phyloP scores from a whole-genome alignment of 2,329 filamentous ascomycete genomes.

The Laburnicola sp. region DNA sequence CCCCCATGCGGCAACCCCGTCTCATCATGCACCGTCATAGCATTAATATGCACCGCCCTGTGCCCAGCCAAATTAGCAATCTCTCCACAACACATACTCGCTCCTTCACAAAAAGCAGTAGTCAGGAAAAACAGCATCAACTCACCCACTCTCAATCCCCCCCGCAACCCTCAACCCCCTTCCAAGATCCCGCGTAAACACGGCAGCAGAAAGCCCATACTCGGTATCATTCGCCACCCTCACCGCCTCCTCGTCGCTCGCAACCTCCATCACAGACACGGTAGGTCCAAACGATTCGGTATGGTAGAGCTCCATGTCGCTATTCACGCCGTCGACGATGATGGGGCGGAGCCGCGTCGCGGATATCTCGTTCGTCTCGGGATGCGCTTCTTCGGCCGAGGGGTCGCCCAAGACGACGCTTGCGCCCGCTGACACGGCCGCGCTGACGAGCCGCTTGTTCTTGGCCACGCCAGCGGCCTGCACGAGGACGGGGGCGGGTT shows the following conservation, averaged over 20 bases:
- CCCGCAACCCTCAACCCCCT: constrained; percentile 50
- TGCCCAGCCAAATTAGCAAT: neutral
- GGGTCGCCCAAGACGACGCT: constrained; percentile 57
- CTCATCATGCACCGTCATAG: constrained; percentile 57
- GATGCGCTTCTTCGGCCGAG: constrained; percentile 37
- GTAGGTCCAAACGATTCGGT: constrained; percentile 78
- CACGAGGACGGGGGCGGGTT: constrained; percentile 52
- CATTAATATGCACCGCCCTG: constrained; percentile 56
- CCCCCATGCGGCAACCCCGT: constrained; percentile 54
- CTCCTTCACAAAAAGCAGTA: neutral
- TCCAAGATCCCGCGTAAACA: constrained; percentile 71
- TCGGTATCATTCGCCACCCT: constrained; percentile 78
- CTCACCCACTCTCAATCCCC: constrained; percentile 60
- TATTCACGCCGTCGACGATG: constrained; percentile 67
- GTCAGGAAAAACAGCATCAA: neutral
- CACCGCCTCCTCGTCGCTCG: constrained; percentile 72
- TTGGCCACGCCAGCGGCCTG: constrained; percentile 54
- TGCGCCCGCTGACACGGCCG: constrained; percentile 62
- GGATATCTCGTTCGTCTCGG: constrained; percentile 47
- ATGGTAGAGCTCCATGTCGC: constrained; percentile 74
- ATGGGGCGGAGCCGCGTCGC: constrained; percentile 62
- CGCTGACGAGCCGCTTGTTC: constrained; percentile 57
- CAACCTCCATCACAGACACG: constrained; percentile 67
- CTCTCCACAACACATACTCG: no score
- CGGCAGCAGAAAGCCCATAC: constrained; percentile 70